phyloP scores from a whole-genome alignment of 352 stramenopile genomes.

The Elongisporangium anandrum region DNA sequence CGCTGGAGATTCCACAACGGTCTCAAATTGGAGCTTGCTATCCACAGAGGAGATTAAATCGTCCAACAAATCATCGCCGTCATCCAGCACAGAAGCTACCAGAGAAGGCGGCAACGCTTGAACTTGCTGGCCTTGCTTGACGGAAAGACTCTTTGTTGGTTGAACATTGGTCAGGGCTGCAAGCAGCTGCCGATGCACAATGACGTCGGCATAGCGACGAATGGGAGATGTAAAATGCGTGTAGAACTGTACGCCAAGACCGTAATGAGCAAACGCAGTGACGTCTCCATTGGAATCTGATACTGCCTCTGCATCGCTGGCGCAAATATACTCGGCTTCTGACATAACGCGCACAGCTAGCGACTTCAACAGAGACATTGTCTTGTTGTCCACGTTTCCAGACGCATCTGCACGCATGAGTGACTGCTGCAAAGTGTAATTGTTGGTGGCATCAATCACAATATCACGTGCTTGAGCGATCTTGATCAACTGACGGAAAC shows the following conservation, averaged over 20 bases:
- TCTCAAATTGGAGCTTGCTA: slow-evolving; percentile 39
- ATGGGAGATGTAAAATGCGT: slow-evolving; percentile 93
- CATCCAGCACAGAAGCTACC: slow-evolving; percentile 50
- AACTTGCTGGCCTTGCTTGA: slow-evolving; percentile 3
- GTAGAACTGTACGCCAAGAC: slow-evolving; percentile 85
- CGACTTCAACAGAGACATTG: slow-evolving; percentile 90
- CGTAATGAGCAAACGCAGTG: slow-evolving; percentile 83
- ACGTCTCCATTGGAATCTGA: slow-evolving; percentile 32
- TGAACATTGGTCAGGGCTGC: slow-evolving; percentile 28
- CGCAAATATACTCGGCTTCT: slow-evolving; percentile 92
- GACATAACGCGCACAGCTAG: slow-evolving; percentile 92
- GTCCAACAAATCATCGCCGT: slow-evolving; percentile 58
- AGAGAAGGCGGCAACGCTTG: slow-evolving; percentile 39
- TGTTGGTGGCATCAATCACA: slow-evolving; percentile 71
- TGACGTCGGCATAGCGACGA: slow-evolving; percentile 87
- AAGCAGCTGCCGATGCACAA: slow-evolving; percentile 89
- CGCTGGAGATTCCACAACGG: background rate
- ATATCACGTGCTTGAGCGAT: slow-evolving; percentile 67
- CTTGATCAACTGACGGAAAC: slow-evolving; percentile 73
- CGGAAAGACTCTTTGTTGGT: slow-evolving; percentile 5
- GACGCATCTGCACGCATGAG: slow-evolving; percentile 51
- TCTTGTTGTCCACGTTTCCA: slow-evolving; percentile 65
- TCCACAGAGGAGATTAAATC: slow-evolving; percentile 62
- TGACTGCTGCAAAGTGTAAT: slow-evolving; percentile 81
- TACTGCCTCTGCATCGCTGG: slow-evolving; percentile 46